Percentiles rank a stretch among this genome's conserved stretches.
Evolutionary conservation across 306 rosid species (phyloP).

Genomic region (cucumber (Cucumis sativus)): DNA sequence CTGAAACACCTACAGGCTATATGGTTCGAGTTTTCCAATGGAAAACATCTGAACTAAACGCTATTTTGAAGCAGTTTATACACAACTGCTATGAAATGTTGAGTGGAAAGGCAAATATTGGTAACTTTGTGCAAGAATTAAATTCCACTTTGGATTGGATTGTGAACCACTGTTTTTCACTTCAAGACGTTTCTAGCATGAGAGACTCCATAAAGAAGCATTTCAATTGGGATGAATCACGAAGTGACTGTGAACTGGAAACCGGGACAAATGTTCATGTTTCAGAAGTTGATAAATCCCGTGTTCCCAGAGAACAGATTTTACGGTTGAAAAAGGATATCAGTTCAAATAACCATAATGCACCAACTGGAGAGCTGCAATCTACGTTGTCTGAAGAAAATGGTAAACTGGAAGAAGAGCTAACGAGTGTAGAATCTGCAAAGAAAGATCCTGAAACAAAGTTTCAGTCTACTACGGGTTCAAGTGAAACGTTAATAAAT

Average conservation of each 20-base stretch:
- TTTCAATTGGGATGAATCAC: constrained; percentile 77
- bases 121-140: constrained; percentile 33
- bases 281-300: constrained; percentile 25
- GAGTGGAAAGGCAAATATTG: constrained; percentile 48
- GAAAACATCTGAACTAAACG: constrained; percentile 61
- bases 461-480: constrained; percentile 33
- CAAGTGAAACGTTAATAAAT: constrained; percentile 26
- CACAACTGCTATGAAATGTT: constrained; percentile 54
- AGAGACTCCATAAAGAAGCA: constrained; percentile 67
- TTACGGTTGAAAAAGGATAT: not conserved
- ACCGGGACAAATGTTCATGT: constrained; percentile 31
- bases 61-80: constrained; percentile 44
- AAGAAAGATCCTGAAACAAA: constrained; percentile 32
- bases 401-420: constrained; percentile 21
- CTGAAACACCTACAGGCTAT: constrained; percentile 49
- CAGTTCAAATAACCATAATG: constrained; percentile 11
- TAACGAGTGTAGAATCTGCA: constrained; percentile 20
- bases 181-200: constrained; percentile 87
- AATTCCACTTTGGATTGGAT: constrained; percentile 76
- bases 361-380: constrained; percentile 22
- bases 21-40: constrained; percentile 79
- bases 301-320: constrained; percentile 19
- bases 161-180: constrained; percentile 80
- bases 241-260: constrained; percentile 67
- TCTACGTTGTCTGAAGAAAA: constrained; percentile 23